phyloP scores from a whole-genome alignment of 164 flowering plant genomes.

The Liriodendron chinense region DNA sequence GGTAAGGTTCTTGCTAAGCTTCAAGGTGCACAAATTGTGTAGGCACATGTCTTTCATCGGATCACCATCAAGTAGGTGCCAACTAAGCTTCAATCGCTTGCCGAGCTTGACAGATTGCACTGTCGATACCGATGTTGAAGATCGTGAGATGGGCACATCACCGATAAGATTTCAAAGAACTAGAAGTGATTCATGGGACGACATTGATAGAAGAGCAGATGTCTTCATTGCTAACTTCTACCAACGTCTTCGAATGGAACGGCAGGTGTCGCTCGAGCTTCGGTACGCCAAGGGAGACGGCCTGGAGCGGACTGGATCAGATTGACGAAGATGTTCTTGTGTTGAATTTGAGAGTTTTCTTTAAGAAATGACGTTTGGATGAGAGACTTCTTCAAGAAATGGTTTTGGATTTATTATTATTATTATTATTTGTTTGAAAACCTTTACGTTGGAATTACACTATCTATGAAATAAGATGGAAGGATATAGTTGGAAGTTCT shows the following conservation, averaged over 20 bases:
- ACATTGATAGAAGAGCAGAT: constrained; percentile 53
- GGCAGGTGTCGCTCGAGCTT: constrained; percentile 37
- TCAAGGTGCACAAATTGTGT: constrained; percentile 20
- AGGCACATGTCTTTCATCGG: constrained; percentile 20
- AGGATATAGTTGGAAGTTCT: too few species aligned
- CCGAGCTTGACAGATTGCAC: constrained; percentile 20
- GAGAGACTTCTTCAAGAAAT: too few species aligned
- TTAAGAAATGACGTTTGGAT: too few species aligned
- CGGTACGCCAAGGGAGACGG: constrained; percentile 14
- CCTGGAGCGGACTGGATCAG: neutral
- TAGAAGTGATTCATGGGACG: constrained; percentile 24
- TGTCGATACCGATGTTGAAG: constrained; percentile 7
- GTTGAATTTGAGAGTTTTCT: too few species aligned
- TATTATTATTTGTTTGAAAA: too few species aligned
- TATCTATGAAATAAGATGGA: too few species aligned
- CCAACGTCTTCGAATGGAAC: constrained; percentile 40
- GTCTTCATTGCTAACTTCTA: constrained; percentile 49
- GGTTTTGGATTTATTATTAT: too few species aligned
- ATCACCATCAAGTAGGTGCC: constrained; percentile 8
- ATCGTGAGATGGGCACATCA: neutral
- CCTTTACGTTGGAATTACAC: too few species aligned
- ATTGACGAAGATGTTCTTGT: neutral
- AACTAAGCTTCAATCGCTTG: constrained; percentile 34
- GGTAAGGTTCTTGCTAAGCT: constrained; percentile 23
- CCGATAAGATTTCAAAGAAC: constrained; percentile 25